Percentiles rank a stretch among this genome's conserved stretches.
These are phyloP conservation scores for Cicer cuneatum DNA, from an alignment of 306 rosid species.

Conservation along the genomic window DNA sequence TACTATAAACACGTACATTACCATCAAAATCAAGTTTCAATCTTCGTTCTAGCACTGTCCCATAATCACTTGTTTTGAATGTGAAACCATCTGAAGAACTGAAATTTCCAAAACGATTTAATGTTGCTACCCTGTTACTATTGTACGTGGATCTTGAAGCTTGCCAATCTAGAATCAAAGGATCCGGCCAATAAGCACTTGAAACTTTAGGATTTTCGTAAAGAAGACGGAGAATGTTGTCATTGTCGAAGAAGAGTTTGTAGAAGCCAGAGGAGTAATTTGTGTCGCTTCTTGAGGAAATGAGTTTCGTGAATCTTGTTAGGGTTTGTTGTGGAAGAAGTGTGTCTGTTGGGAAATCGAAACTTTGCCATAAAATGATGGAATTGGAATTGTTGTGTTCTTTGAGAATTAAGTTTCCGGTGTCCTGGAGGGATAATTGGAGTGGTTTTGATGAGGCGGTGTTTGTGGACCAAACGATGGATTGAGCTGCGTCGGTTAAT, in stretches of 20 bases:
- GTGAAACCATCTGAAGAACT: conserved; percentile 29
- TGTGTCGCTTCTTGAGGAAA: not conserved
- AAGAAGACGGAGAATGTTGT: conserved; percentile 15
- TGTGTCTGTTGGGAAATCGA: conserved; percentile 29
- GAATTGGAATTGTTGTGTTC: not conserved
- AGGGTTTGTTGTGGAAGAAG: conserved; percentile 6
- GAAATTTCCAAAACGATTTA: not conserved
- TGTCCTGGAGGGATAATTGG: not conserved
- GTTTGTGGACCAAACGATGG: conserved; percentile 1
- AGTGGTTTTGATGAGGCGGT: not conserved
- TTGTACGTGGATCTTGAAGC: conserved; percentile 13
- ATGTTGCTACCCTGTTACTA: not conserved
- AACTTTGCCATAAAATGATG: conserved; percentile 16
- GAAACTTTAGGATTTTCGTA: conserved; percentile 23
- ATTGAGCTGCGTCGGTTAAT: conserved; percentile 9
- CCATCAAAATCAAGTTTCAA: conserved; percentile 39
- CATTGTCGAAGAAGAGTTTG: conserved; percentile 5
- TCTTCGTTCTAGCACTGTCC: not conserved
- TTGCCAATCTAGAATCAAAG: not conserved
- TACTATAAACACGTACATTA: conserved; percentile 8
- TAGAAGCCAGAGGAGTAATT: conserved; percentile 28
- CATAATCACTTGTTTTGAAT: not conserved
- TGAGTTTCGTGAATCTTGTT: not conserved
- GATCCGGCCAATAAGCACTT: conserved; percentile 28
- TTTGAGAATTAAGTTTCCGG: conserved; percentile 9